Conservation (phyloP, 805 yeast species). For the Cephaloascus albidus region DNA sequence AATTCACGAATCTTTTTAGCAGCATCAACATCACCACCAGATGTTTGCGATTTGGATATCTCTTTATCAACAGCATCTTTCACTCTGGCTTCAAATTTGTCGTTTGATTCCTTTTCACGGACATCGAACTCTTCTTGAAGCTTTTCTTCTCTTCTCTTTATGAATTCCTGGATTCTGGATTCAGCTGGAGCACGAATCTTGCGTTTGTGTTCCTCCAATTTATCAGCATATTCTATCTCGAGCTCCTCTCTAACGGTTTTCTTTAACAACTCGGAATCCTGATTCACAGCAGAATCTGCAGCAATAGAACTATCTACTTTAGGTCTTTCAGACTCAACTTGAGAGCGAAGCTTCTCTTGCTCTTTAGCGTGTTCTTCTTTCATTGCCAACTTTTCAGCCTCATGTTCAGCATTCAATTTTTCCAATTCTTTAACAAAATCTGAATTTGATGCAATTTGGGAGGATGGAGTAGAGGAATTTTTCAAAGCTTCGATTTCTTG, state of each 20-base stretch:
- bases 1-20: conserved; percentile 1
- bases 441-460: neutral
- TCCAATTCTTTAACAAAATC: conserved; percentile 2
- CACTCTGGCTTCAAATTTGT: neutral
- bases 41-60: neutral
- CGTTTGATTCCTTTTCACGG: conserved; percentile 4
- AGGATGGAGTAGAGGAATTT: neutral
- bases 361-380: conserved; percentile 12
- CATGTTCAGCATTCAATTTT: conserved; percentile 3
- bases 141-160: conserved; percentile 17
- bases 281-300: conserved; percentile 1
- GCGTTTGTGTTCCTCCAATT: conserved; percentile 10
- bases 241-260: conserved; percentile 11
- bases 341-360: conserved; percentile 7
- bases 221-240: conserved; percentile 4
- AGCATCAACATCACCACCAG: neutral
- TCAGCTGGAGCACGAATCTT: conserved; percentile 27
- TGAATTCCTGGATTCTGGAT: conserved; percentile 22
- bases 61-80: neutral
- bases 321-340: conserved; percentile 3
- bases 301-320: neutral
- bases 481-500: conserved; percentile 3
- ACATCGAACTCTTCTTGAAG: conserved; percentile 5
- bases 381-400: conserved; percentile 3
- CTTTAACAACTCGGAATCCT: conserved; percentile 6